Evolutionary conservation across 2,329 filamentous ascomycete genomes (phyloP).

Genomic region (Arthrobotrys iridis): DNA sequence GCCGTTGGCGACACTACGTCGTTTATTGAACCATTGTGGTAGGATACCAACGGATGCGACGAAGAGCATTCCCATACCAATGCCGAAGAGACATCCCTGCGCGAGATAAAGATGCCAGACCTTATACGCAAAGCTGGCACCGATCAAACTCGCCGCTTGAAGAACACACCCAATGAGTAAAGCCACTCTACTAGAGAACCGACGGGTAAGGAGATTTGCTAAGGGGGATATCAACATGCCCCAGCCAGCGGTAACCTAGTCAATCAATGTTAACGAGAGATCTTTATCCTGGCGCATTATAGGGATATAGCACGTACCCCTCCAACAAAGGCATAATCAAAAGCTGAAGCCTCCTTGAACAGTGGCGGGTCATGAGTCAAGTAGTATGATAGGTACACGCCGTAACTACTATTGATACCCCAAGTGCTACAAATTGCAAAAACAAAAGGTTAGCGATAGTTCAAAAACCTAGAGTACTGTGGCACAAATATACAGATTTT

Average conservation of each 20-base stretch:
- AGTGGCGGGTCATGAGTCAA: constrained; percentile 67
- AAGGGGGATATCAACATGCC: constrained; percentile 73
- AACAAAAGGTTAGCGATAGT: constrained; percentile 22
- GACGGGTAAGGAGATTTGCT: constrained; percentile 70
- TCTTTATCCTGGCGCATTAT: constrained; percentile 62
- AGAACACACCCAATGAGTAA: constrained; percentile 73
- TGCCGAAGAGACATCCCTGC: constrained; percentile 80
- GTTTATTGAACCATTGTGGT: constrained; percentile 78
- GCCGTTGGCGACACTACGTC: constrained; percentile 75
- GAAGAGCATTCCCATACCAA: constrained; percentile 80
- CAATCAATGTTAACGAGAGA: background rate
- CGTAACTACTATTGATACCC: constrained; percentile 69
- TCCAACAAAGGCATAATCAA: constrained; percentile 82
- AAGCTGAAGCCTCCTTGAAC: constrained; percentile 71
- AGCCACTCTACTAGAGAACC: constrained; percentile 72
- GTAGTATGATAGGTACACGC: constrained; percentile 81
- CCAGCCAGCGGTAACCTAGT: constrained; percentile 23
- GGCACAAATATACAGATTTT: no score
- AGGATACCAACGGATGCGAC: constrained; percentile 74
- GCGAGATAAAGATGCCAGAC: constrained; percentile 81
- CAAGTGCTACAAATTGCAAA: constrained; percentile 60
- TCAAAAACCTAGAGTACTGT: background rate
- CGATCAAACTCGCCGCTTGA: constrained; percentile 73
- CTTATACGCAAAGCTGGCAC: constrained; percentile 73
- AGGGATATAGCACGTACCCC: constrained; percentile 71